Conservation (phyloP, 768 basidiomycete species). For the Pleurotus ostreatus region DNA sequence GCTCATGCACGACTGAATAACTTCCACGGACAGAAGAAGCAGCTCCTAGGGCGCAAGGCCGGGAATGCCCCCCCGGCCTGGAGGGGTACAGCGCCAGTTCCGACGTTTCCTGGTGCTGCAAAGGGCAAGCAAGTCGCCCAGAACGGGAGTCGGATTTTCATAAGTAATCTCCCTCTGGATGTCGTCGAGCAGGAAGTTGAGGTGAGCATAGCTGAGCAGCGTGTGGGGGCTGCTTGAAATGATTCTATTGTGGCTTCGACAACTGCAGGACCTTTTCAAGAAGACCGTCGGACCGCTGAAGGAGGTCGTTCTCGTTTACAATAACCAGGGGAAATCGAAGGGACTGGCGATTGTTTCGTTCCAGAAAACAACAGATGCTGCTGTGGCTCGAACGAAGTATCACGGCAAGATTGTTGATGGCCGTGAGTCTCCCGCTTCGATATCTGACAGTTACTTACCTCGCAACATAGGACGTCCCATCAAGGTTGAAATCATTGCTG, state of each 20-base stretch:
- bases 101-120: conserved; percentile 12
- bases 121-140: conserved; percentile 25
- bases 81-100: conserved; percentile 31
- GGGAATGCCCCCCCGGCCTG: conserved; percentile 60
- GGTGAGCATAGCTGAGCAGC: conserved; percentile 29
- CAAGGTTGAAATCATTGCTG: conserved; percentile 59
- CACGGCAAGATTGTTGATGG: conserved; percentile 75
- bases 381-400: conserved; percentile 60
- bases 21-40: conserved; percentile 52
- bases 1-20: conserved; percentile 34
- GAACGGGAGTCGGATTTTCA: conserved; percentile 61
- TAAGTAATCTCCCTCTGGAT: conserved; percentile 64
- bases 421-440: conserved; percentile 31
- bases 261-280: conserved; percentile 60
- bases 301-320: conserved; percentile 70
- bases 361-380: conserved; percentile 59
- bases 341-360: conserved; percentile 79
- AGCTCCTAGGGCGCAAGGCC: conserved; percentile 55
- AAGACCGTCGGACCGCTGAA: conserved; percentile 74
- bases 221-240: neutral
- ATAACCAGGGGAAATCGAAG: conserved; percentile 69
- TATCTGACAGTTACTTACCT: neutral
- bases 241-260: neutral
- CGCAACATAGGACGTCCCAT: conserved; percentile 53
- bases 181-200: conserved; percentile 67